Conservation (phyloP, 441 rosid species). For the Biscutella laevigata region DNA sequence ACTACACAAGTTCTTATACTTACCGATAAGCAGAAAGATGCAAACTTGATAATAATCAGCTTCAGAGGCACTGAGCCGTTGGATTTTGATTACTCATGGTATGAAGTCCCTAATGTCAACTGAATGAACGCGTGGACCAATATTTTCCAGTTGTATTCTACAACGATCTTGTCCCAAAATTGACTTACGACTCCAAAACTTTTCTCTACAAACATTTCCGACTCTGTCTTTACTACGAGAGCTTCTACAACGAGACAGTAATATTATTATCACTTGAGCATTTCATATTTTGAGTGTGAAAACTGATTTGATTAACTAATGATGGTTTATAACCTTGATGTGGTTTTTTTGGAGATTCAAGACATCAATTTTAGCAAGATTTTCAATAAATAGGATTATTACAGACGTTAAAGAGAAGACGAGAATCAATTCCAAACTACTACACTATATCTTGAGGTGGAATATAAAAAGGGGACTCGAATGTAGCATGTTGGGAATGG, state of each 20-base stretch:
- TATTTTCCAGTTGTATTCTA: constrained; percentile 69
- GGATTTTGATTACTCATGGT: constrained; percentile 80
- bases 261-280: constrained; percentile 3
- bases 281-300: too few relatives aligned
- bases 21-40: constrained; percentile 64
- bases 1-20: constrained; percentile 66
- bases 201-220: constrained; percentile 76
- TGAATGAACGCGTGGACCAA: constrained; percentile 39
- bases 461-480: too few relatives aligned
- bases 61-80: constrained; percentile 85
- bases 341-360: too few relatives aligned
- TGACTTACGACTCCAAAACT: constrained; percentile 65
- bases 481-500: too few relatives aligned
- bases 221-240: constrained; percentile 56
- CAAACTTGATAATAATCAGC: constrained; percentile 59
- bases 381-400: too few relatives aligned
- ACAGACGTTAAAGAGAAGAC: too few relatives aligned
- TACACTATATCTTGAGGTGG: too few relatives aligned
- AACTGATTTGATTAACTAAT: too few relatives aligned
- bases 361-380: too few relatives aligned
- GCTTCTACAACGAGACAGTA: constrained; percentile 47
- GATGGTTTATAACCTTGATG: too few relatives aligned
- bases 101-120: constrained; percentile 45
- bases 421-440: too few relatives aligned
- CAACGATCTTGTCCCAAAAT: constrained; percentile 69